A percentile compares a stretch with the other conserved stretches of the same genome.
Conservation (phyloP, 805 yeast species). For the Lachancea fermentati region DNA sequence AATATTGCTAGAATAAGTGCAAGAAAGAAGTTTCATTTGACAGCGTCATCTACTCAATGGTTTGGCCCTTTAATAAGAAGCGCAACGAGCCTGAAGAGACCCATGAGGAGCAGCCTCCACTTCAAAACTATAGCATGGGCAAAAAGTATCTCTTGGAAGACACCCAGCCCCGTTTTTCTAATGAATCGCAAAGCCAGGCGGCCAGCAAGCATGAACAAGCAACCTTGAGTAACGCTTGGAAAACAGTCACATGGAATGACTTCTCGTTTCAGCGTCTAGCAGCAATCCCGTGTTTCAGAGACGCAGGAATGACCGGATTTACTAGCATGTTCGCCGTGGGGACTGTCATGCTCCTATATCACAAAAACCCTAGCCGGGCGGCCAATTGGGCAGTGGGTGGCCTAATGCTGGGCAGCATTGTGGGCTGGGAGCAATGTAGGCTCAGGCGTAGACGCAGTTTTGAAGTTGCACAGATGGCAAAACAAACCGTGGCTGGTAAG, state of each 20-base stretch:
- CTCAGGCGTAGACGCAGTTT: conserved; percentile 59
- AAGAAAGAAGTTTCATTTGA: too few relatives aligned
- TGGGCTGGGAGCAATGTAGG: conserved; percentile 93
- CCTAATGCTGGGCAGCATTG: conserved; percentile 67
- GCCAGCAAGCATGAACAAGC: conserved; percentile 26
- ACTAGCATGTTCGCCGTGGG: conserved; percentile 68
- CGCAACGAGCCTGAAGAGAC: conserved; percentile 5
- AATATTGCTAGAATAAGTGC: too few relatives aligned
- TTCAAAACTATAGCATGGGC: conserved; percentile 28
- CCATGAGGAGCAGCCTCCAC: conserved; percentile 9
- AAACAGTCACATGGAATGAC: conserved; percentile 42
- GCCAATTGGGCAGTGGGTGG: conserved; percentile 83
- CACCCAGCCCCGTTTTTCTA: conserved; percentile 36
- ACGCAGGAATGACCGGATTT: conserved; percentile 71
- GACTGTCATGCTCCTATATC: conserved; percentile 59
- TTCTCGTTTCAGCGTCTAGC: conserved; percentile 47
- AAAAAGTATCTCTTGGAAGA: conserved; percentile 37
- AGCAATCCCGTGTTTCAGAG: conserved; percentile 71
- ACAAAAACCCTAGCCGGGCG: conserved; percentile 55
- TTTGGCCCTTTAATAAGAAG: conserved; percentile 18
- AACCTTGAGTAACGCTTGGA: conserved; percentile 37
- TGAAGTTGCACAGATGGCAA: conserved; percentile 65
- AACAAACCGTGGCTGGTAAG: conserved; percentile 39
- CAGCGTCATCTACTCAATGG: conserved; percentile 12
- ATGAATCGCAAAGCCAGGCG: conserved; percentile 22